These are phyloP conservation scores for Ogataea pini DNA, from an alignment of 805 yeast species.

Conservation along the genomic window DNA sequence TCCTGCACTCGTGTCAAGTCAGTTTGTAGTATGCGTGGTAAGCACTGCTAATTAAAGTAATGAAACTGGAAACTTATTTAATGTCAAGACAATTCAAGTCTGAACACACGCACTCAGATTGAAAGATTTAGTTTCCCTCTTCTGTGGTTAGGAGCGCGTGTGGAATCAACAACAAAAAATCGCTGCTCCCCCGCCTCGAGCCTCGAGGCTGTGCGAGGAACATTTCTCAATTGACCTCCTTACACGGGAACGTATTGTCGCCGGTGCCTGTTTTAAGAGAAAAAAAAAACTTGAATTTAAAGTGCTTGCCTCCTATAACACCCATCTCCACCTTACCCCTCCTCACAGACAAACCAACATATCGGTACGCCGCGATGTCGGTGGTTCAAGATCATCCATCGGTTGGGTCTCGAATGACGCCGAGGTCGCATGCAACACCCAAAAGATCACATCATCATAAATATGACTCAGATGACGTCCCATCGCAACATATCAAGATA, in stretches of 20 bases:
- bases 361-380: constrained; percentile 6
- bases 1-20: neutral
- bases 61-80: neutral
- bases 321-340: too few species aligned
- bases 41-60: neutral
- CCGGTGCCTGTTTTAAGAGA: neutral
- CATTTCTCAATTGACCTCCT: neutral
- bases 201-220: constrained; percentile 2
- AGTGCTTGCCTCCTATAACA: too few species aligned
- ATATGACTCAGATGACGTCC: constrained; percentile 27
- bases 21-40: neutral
- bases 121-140: constrained; percentile 3
- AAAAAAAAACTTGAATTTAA: neutral
- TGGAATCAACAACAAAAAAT: neutral
- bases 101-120: neutral
- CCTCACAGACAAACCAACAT: neutral
- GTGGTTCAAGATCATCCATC: constrained; percentile 26
- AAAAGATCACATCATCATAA: constrained; percentile 26
- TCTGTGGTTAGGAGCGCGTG: constrained; percentile 5
- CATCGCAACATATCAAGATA: constrained; percentile 57
- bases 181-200: constrained; percentile 1
- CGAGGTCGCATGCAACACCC: constrained; percentile 26
- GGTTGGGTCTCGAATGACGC: constrained; percentile 27
- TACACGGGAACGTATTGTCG: neutral
- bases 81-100: neutral